Evolutionary conservation across 2,329 filamentous ascomycete genomes (phyloP), one percentile per base, ranked within the genome.

Genomic region (Ophiostoma himal-ulmi): DNA sequence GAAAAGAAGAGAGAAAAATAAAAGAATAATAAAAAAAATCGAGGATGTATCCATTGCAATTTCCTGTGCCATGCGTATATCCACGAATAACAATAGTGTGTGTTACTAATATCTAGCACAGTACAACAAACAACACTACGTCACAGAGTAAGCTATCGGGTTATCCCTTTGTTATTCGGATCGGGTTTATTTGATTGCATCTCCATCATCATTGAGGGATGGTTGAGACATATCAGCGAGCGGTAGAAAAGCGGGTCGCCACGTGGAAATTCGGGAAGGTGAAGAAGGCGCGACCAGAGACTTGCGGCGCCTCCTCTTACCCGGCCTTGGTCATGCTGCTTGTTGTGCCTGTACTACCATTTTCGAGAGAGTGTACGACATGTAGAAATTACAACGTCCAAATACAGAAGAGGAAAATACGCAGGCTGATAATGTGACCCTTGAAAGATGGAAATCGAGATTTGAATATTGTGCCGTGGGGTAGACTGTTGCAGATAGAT

Each of bases 221-320:
- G 30, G 30, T 30, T 30, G 30, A 3, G 30, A 2, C 30, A 30
- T 30, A 30, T 30, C 30, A 30, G 30, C 30, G 30, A 37, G 14
- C 30, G 17, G 60, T 5, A 64, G 36, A 67, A 41, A 68, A 37
- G 41, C 44, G 68, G 62, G 36, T 62, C 57, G 67, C 67, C 62
- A 71, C 68, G 67, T 71, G 70, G 62, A 62, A 54, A 69, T 22
- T 10, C 14, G 39, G 22, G 13, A 57, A 22, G 52, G 20, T n/a
- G 52, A 54, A 17, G n/a, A 54, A 54, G n/a, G 48, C 48, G 26
- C 30, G 30, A 57, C 22, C n/a, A 22, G 22, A 57, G 26, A 11
- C 52, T 26, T 17, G 22, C n/a, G 52, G 22, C 52, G 22, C 22
- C 2, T 44, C 14, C 39, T 44, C 39, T 44, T 44, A 44, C 39